Conservation (phyloP, 2,329 filamentous ascomycete genomes). For the Lasiodiplodia sp. region DNA sequence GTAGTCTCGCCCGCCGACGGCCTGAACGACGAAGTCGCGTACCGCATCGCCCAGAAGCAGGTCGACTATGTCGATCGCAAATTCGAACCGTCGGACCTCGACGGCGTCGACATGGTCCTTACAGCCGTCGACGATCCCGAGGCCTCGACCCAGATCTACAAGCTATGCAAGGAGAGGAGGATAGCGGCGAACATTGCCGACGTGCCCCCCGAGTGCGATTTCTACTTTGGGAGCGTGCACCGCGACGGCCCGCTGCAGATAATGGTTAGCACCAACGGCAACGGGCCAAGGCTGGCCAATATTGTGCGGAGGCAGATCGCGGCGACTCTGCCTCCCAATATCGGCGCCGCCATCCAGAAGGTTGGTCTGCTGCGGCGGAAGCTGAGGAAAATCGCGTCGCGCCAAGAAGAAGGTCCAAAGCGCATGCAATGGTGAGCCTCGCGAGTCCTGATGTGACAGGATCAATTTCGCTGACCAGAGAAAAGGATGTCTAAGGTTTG, state of each 20-base stretch:
- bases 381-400: slow-evolving; percentile 78
- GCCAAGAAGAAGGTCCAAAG: slow-evolving; percentile 76
- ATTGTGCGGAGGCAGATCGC: slow-evolving; percentile 86
- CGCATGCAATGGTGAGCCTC: slow-evolving; percentile 81
- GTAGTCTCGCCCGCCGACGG: slow-evolving; percentile 82
- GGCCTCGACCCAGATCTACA: slow-evolving; percentile 91
- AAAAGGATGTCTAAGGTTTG: slow-evolving; percentile 89
- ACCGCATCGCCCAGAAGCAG: slow-evolving; percentile 77
- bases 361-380: slow-evolving; percentile 82
- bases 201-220: slow-evolving; percentile 95
- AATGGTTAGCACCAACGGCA: slow-evolving; percentile 99
- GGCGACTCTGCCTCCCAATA: slow-evolving; percentile 74
- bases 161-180: slow-evolving; percentile 83
- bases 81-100: slow-evolving; percentile 87
- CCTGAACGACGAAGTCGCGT: slow-evolving; percentile 86
- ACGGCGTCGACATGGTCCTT: slow-evolving; percentile 84
- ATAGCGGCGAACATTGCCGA: slow-evolving; percentile 96
- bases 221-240: slow-evolving; percentile 97
- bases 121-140: slow-evolving; percentile 92
- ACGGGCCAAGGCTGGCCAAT: slow-evolving; percentile 89
- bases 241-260: slow-evolving; percentile 94
- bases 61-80: slow-evolving; percentile 81
- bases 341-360: slow-evolving; percentile 83
- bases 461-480: slow-evolving; percentile 37
- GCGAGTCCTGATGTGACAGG: background rate